Base-by-base conservation (phyloP, 805 yeast genomes). In the Candida ulmi region DNA sequence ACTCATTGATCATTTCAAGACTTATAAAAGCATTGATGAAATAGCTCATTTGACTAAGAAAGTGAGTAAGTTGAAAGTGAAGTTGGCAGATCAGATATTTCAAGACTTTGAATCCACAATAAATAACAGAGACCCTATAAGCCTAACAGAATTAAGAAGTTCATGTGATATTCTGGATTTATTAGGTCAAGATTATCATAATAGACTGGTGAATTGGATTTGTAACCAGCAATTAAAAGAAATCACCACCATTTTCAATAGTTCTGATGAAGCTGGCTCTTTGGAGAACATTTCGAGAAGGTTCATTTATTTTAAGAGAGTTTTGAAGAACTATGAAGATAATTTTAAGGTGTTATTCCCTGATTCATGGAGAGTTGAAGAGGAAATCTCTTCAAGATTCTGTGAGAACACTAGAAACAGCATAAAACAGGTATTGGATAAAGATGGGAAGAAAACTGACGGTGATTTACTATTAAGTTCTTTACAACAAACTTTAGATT, bases 201-300 rank as follows among this genome's bases (percentile, higher is more conserved):
- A 75, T 36, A 76, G 80, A 51, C 67, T 91, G 35, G 61, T 78
- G 8, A 75, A 71, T 35, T 87, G 95, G 91, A 86, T 83, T 58
- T 74, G 84, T 43, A 76, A 74, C 40, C 69, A 69, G 24, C 79
- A 83, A 45, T 66, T 93, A 38, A 74, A 74, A 51, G 98, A 91
- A 52, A 78, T 91, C 33, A 72, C 72, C 27, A 65, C 76, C 17
- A 87, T 93, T 11, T 93, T 93, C 62, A 74, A 78, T 39, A 69
- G 80, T 9, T 71, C 78, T 12, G 97, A 88, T 51, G 99, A 93
- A 61, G 99, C 99, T 0, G 97, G 97, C 1, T 83, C 95, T 5
- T 64, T 93, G 43, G 99, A 93, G 43, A 93, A 93, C 60, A 62
- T 93, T 37, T 72, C 78, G 24, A 68, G 97, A 48, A 68, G 99